These are phyloP conservation scores for Prillingera fragicola DNA, from an alignment of 1,284 basidiomycete genomes.

Conservation along the genomic window DNA sequence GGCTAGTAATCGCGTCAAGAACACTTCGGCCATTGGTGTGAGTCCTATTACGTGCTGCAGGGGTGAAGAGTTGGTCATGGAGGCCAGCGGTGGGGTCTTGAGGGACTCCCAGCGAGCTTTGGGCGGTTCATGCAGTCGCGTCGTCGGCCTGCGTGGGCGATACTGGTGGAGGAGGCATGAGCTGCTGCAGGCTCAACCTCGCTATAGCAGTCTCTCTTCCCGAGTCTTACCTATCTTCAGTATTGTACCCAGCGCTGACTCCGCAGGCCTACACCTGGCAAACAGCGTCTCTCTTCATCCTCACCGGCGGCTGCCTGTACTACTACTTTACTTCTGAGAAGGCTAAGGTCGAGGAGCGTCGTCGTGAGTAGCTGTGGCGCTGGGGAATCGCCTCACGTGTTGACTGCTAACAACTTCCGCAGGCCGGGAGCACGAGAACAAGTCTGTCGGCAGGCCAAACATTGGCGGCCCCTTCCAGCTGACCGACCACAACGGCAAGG, in stretches of 20 bases:
- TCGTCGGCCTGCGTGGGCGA: no score
- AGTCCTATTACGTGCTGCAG: no score
- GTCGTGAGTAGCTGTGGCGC: constrained; percentile 52
- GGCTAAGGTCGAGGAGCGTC: constrained; percentile 64
- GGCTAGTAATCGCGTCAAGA: no score
- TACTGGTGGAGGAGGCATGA: no score
- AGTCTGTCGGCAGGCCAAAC: constrained; percentile 58
- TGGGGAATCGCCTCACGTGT: constrained; percentile 20
- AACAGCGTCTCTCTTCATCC: constrained; percentile 74
- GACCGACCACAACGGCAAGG: constrained; percentile 60
- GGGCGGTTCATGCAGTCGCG: no score
- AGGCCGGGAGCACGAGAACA: constrained; percentile 63
- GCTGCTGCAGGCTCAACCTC: no score
- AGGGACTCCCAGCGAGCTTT: no score
- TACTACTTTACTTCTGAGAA: constrained; percentile 89
- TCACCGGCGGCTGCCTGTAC: constrained; percentile 74
- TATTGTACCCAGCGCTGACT: not conserved
- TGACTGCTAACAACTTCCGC: constrained; percentile 3
- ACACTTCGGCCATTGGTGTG: no score
- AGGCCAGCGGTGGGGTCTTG: no score
- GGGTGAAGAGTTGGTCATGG: no score
- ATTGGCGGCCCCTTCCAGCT: constrained; percentile 88
- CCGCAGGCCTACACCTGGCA: constrained; percentile 77
- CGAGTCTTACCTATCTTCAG: no score
- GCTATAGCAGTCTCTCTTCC: no score